These are phyloP conservation scores for Cordyceps militaris DNA, from an alignment of 2,329 filamentous ascomycete genomes.

Conservation along the genomic window DNA sequence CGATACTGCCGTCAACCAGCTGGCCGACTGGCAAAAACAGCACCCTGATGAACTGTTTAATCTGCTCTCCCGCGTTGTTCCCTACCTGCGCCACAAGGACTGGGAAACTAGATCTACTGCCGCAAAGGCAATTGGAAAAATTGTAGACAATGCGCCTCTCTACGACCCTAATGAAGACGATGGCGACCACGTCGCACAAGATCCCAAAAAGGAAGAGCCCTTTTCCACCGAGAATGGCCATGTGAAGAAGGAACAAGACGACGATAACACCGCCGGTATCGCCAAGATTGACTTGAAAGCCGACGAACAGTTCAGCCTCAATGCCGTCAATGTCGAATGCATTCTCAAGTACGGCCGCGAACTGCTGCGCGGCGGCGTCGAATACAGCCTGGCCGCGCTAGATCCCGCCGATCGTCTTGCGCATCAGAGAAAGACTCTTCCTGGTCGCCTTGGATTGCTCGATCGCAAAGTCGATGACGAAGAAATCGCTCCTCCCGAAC, in stretches of 20 bases:
- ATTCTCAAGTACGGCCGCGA: slow-evolving; percentile 80
- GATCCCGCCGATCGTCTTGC: slow-evolving; percentile 74
- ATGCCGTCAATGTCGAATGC: slow-evolving; percentile 66
- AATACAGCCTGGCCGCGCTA: slow-evolving; percentile 74
- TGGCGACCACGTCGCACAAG: slow-evolving; percentile 52
- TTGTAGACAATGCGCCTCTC: slow-evolving; percentile 77
- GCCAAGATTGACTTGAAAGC: slow-evolving; percentile 28
- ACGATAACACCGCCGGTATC: slow-evolving; percentile 28
- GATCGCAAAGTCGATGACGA: slow-evolving; percentile 83
- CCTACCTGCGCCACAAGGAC: slow-evolving; percentile 87
- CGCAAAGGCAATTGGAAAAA: slow-evolving; percentile 89
- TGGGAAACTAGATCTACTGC: slow-evolving; percentile 96
- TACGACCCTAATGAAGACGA: slow-evolving; percentile 84
- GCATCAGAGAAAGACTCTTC: slow-evolving; percentile 84
- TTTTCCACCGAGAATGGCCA: slow-evolving; percentile 30
- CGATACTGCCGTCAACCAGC: slow-evolving; percentile 92
- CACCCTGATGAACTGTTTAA: slow-evolving; percentile 98
- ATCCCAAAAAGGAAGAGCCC: slow-evolving; percentile 36
- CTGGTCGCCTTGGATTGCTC: slow-evolving; percentile 72
- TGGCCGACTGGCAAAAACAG: slow-evolving; percentile 96
- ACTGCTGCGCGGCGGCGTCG: slow-evolving; percentile 77
- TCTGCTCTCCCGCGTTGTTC: slow-evolving; percentile 85
- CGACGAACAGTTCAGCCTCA: slow-evolving; percentile 63
- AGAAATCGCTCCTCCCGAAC: slow-evolving; percentile 53
- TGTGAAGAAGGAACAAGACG: slow-evolving; percentile 54